Base-by-base conservation (phyloP, 129 eudicot genomes). In the Chrysanthemum seticuspe region DNA sequence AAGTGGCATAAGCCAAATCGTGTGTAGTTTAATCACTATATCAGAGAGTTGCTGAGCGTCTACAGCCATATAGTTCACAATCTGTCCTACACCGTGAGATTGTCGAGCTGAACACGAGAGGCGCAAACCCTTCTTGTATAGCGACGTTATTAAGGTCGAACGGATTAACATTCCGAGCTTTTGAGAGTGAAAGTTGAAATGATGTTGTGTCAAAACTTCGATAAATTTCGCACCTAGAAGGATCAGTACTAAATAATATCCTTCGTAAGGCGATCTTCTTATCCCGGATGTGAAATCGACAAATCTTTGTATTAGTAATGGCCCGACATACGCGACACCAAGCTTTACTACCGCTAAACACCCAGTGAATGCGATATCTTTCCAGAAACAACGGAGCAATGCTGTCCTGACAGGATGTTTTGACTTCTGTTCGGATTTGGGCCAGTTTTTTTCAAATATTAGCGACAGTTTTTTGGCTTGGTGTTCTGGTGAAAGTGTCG, bases 11-110 rank as follows among this genome's bases (percentile, higher is more conserved):
- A 86, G 50, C 96, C 91, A 86, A 13, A 88, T 21, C 0, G 85
- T 64, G 74, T 88, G 96, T 21, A 88, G 23, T 58, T 88, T 87
- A 3, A 65, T 57, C 71, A 86, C 79, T 36, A 86, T 54, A 63
- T 86, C 91, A 0, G 91, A 79, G 0, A 88, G 76, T 74, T 84
- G 89, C 29, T 86, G 89, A 13, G 82, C 75, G 75, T 88, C 96
- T 0, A 88, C 91, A 1, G 89, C 91, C 96, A 88, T 88, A 16
- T 88, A 88, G 62, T 86, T 86, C 76, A 86, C 91, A 19, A 88
- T 88, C 21, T 86, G 91, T 4, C 96, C 96, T 6, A 86, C 91
- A 6, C 96, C 91, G 14, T 88, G 91, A 61, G 89, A 74, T 45
- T 88, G 96, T 19, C 91, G 80, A 27, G 87, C 82, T 1, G 91